Conservation (phyloP, 2,329 filamentous ascomycete genomes). For the Claviceps sp. region DNA sequence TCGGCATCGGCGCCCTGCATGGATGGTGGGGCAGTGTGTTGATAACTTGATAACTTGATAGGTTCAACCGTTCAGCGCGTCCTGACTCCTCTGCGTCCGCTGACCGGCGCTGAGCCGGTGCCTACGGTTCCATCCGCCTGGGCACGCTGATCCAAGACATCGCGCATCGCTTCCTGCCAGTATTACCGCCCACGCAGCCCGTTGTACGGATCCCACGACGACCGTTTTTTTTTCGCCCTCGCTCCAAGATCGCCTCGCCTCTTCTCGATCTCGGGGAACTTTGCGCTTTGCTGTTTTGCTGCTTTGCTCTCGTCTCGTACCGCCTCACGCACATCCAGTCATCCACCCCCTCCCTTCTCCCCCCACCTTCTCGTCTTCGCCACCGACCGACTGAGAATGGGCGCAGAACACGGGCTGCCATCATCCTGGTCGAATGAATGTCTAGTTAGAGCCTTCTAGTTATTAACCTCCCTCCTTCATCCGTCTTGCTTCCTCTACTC, state of each 20-base stretch:
- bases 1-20: no score
- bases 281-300: background rate
- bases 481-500: background rate
- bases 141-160: no score
- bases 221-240: no score
- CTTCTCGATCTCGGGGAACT: background rate
- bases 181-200: no score
- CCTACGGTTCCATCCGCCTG: no score
- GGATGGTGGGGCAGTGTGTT: no score
- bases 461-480: slow-evolving; percentile 1
- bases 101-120: no score
- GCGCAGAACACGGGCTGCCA: slow-evolving; percentile 13
- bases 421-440: slow-evolving; percentile 14
- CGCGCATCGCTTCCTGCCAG: no score
- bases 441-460: slow-evolving; percentile 12
- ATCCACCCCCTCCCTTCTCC: background rate
- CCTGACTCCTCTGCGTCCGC: no score
- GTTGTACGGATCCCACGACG: no score
- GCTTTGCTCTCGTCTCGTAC: background rate
- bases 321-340: background rate
- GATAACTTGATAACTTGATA: no score
- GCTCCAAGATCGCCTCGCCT: background rate
- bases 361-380: background rate
- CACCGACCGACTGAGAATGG: slow-evolving; percentile 18
- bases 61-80: no score